Percentiles rank a stretch among this genome's conserved stretches.
Evolutionary conservation across 2,329 filamentous ascomycete genomes (phyloP).

Genomic region (Sclerotinia nivalis): DNA sequence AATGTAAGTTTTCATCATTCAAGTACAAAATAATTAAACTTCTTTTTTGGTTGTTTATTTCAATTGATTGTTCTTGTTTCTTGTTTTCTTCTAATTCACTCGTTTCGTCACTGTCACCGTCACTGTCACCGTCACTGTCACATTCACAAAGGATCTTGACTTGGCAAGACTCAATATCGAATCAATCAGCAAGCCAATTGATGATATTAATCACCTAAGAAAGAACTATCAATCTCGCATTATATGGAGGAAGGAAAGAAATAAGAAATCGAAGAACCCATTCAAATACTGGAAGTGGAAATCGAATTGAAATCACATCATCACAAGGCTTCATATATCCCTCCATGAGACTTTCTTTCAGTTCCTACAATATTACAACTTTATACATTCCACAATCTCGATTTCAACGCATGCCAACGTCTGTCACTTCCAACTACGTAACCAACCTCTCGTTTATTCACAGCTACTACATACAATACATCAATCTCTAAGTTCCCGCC

Average conservation of each 20-base stretch:
- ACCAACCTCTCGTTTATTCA: constrained; percentile 11
- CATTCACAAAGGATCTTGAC: neutral
- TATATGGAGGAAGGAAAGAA: neutral
- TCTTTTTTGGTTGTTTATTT: neutral
- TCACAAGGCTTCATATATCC: neutral
- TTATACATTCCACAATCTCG: neutral
- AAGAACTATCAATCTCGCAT: neutral
- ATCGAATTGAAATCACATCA: constrained; percentile 12
- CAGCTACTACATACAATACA: constrained; percentile 1
- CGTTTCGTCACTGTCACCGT: neutral
- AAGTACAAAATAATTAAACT: neutral
- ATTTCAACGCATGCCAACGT: constrained; percentile 3
- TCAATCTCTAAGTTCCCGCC: neutral
- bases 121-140: too few relatives aligned
- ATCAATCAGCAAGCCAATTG: constrained; percentile 2
- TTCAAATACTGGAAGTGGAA: neutral
- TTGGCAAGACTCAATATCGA: constrained; percentile 6
- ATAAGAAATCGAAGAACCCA: neutral
- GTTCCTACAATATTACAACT: neutral
- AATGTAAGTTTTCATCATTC: neutral
- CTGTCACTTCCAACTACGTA: neutral
- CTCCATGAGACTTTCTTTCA: neutral
- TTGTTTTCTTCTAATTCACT: neutral
- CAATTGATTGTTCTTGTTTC: neutral
- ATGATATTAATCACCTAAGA: neutral